A percentile compares a stretch with the other conserved stretches of the same genome.
Conservation (phyloP, 176 grass and related monocot genomes). For the Eremochloa ophiuroides region DNA sequence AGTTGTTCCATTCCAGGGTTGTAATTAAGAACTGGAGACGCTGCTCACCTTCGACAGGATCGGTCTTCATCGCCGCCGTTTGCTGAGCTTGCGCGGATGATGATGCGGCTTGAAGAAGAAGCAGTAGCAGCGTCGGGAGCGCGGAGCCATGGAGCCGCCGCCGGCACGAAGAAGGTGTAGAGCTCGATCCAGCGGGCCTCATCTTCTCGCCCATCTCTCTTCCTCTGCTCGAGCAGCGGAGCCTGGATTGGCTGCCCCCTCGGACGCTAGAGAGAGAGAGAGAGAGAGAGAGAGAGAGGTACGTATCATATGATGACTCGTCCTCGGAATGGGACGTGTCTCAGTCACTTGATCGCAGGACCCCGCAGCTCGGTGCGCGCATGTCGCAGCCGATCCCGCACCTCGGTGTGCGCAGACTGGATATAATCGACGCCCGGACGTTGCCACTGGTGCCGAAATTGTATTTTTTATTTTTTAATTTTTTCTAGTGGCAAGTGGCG, state of each 20-base stretch:
- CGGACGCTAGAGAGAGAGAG: too few relatives aligned
- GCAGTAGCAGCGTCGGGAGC: background rate
- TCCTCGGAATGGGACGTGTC: background rate
- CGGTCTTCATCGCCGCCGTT: background rate
- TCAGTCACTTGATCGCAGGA: background rate
- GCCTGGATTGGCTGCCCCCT: background rate
- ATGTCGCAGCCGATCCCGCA: background rate
- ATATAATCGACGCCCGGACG: background rate
- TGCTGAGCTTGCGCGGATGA: constrained; percentile 20
- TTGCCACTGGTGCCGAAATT: background rate
- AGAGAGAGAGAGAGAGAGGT: too few relatives aligned
- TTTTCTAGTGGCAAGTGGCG: background rate
- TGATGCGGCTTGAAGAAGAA: background rate
- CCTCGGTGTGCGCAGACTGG: background rate
- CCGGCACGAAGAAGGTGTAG: background rate
- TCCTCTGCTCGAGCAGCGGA: background rate
- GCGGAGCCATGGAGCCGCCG: constrained; percentile 23
- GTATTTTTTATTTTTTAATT: too few relatives aligned
- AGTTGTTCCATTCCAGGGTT: background rate
- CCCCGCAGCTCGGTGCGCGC: background rate
- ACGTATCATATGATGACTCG: background rate
- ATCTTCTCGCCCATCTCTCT: background rate
- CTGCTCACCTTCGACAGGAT: constrained; percentile 37
- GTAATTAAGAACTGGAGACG: background rate
- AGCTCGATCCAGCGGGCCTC: background rate